Evolutionary conservation across 306 rosid genomes (phyloP).

Genomic region (Malus sieversii): DNA sequence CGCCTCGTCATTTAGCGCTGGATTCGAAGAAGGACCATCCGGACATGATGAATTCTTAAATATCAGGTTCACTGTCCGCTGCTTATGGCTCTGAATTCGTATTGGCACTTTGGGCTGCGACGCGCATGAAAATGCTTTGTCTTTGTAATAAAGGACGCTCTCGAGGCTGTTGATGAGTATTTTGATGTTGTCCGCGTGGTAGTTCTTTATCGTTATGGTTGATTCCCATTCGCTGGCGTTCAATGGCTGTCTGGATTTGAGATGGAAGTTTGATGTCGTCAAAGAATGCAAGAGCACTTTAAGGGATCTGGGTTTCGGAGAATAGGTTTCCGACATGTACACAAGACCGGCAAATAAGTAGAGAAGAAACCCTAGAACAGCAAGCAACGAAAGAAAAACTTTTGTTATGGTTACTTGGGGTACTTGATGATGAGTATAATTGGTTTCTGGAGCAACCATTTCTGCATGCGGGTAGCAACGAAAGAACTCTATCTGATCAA

Average conservation of each 20-base stretch:
- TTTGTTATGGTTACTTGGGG: background rate
- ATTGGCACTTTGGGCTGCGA: background rate
- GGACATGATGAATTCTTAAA: background rate
- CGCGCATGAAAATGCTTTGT: background rate
- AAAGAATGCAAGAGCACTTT: background rate
- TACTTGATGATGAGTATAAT: background rate
- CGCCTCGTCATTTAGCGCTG: background rate
- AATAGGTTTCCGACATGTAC: background rate
- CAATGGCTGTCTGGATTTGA: background rate
- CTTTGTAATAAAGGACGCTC: background rate
- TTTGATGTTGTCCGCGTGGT: background rate
- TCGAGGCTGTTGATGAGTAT: background rate
- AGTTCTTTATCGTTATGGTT: background rate
- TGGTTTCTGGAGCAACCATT: background rate
- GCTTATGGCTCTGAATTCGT: background rate
- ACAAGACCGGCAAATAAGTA: background rate
- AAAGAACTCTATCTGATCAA: background rate
- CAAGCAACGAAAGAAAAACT: background rate
- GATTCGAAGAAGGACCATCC: background rate
- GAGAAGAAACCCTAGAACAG: background rate
- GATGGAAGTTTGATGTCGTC: background rate
- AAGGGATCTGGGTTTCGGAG: background rate
- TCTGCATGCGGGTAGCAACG: background rate
- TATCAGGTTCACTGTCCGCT: background rate
- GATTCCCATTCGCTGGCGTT: background rate